Evolutionary conservation across 176 grass and related monocot species (phyloP), one percentile per base, ranked within the genome.

Genomic region (Oryza meridionalis): DNA sequence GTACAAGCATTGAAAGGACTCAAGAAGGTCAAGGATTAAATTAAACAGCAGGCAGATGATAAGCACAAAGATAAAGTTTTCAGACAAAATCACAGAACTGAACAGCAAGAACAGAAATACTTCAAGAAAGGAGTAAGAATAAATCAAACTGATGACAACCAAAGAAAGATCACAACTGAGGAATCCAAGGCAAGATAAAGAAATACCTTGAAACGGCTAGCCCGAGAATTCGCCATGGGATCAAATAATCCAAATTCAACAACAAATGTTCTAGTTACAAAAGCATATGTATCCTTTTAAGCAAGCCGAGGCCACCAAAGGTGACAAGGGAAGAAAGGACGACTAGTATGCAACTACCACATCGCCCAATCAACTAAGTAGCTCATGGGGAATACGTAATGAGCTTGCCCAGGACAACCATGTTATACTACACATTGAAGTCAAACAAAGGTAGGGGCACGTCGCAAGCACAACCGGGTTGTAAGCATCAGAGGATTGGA

Each of bases 161-260:
- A 31, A 83, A 13, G 67, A 74, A 77, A 25, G 17, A 72, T 12
- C 50, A 77, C 6, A 72, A 80, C 63, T 21, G 6, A 85, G 51
- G 44, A 63, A 76, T 43, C 74, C 13, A 50, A 83, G 8, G 7
- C 29, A 86, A 79, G 80, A 79, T 87, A 17, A 75, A 62, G 16
- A 11, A 65, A 86, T 92, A 92, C 90, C 90, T 92, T 88, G 76
- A 77, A 92, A 55, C 90, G 80, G 21, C 68, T 75, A 76, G 40
- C 26, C 46, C 87, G 79, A 29, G 84, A 65, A 72, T 86, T 89
- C 22, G 80, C 87, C 90, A 92, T 92, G 64, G 29, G 40, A 37
- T n/a, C 42, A 7, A 86, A 78, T 5, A 5, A 25, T 82, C 42
- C 42, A 43, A 83, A 86, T 44, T 75, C 16, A 83, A 76, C 42